Evolutionary conservation across 2,329 filamentous ascomycete species (phyloP).

Genomic region (Ascochyta fabae): DNA sequence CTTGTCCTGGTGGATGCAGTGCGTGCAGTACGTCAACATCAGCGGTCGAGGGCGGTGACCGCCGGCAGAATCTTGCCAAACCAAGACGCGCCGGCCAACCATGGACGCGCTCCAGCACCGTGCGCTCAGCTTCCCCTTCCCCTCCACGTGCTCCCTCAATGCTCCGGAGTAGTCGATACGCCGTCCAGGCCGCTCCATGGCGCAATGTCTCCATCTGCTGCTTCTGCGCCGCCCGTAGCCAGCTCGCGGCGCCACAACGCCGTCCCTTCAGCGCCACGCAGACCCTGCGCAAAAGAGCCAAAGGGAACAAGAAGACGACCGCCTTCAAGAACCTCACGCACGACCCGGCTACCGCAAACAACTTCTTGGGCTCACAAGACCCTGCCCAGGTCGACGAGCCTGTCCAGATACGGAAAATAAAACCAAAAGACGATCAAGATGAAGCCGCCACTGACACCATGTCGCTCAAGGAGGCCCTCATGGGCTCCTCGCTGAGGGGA

Average conservation of each 20-base stretch:
- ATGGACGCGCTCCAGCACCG: constrained; percentile 12
- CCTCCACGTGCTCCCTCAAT: constrained; percentile 21
- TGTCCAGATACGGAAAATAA: not conserved
- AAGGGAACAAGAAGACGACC: constrained; percentile 1
- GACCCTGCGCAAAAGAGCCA: constrained; percentile 10
- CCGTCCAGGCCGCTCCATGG: constrained; percentile 30
- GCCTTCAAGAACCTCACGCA: constrained; percentile 1
- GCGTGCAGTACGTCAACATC: not conserved
- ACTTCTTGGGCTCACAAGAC: not conserved
- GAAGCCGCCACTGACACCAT: not conserved
- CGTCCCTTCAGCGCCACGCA: constrained; percentile 29
- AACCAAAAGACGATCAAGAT: not conserved
- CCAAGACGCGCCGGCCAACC: not conserved
- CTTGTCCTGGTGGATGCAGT: not conserved
- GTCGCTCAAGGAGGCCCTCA: constrained; percentile 34
- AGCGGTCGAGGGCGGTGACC: constrained; percentile 1
- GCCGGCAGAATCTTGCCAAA: constrained; percentile 13
- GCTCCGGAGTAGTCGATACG: constrained; percentile 29
- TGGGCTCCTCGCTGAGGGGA: constrained; percentile 14
- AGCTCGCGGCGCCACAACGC: constrained; percentile 4
- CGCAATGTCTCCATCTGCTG: constrained; percentile 26
- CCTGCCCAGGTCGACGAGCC: not conserved
- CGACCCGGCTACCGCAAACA: not conserved
- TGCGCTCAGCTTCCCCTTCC: not conserved
- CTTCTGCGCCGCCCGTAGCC: constrained; percentile 26